Percentiles rank a stretch among this genome's conserved stretches.
phyloP scores from a whole-genome alignment of 345 rosid genomes.

The Bruguiera sexangula region DNA sequence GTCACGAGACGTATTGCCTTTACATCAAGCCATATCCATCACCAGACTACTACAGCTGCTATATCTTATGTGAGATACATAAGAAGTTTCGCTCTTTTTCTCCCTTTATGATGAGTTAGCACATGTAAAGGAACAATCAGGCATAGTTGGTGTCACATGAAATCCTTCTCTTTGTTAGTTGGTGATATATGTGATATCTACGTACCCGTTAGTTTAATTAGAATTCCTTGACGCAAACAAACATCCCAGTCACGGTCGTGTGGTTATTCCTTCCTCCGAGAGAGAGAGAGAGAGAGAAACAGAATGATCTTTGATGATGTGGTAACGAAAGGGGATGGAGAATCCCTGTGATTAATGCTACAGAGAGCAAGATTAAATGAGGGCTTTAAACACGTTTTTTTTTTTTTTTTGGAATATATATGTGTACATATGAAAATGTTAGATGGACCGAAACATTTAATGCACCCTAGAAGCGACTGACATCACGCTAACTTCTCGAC shows the following conservation, averaged over 20 bases:
- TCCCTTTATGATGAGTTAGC: neutral
- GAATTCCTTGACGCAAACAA: neutral
- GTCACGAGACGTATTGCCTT: slow-evolving; percentile 59
- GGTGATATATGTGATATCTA: neutral
- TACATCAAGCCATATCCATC: slow-evolving; percentile 18
- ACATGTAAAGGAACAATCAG: neutral
- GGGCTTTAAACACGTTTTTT: too few relatives aligned
- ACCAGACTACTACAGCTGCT: slow-evolving; percentile 10
- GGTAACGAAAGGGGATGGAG: too few relatives aligned
- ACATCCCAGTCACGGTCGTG: neutral
- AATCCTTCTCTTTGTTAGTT: neutral
- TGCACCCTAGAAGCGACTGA: too few relatives aligned
- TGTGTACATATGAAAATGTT: too few relatives aligned
- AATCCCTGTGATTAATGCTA: too few relatives aligned
- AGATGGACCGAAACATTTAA: too few relatives aligned
- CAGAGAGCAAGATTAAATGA: too few relatives aligned
- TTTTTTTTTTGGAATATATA: too few relatives aligned
- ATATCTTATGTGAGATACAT: neutral
- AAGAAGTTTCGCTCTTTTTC: neutral
- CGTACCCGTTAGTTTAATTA: neutral
- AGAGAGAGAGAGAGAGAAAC: neutral
- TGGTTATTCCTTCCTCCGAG: neutral
- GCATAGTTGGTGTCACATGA: too few relatives aligned
- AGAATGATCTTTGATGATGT: too few relatives aligned
- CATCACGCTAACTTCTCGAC: too few relatives aligned